Evolutionary conservation across 1,139 yeast genomes (phyloP).

Genomic region (Yamadazyma oceani): DNA sequence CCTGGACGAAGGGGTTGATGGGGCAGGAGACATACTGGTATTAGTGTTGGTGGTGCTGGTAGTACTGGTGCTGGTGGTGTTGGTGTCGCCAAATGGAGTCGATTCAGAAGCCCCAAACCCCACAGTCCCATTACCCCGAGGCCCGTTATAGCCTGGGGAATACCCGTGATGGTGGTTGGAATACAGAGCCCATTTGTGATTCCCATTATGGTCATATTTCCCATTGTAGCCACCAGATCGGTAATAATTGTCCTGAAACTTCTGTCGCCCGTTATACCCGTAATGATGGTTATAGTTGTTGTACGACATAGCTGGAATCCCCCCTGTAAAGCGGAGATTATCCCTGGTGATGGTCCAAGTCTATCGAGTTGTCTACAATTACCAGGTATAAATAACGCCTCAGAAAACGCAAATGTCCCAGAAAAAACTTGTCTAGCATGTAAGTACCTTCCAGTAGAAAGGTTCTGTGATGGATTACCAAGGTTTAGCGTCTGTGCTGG

Average conservation of each 20-base stretch:
- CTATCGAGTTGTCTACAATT: too few species aligned
- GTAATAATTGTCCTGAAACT: neutral
- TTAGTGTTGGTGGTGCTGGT: neutral
- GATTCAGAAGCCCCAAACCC: too few species aligned
- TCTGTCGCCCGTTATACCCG: constrained; percentile 7
- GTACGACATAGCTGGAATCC: constrained; percentile 5
- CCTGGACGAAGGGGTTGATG: neutral
- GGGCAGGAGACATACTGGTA: neutral
- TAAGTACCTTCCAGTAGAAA: too few species aligned
- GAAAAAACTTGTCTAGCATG: too few species aligned
- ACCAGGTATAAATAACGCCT: too few species aligned
- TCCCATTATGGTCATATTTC: neutral
- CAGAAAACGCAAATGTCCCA: too few species aligned
- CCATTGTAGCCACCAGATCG: neutral
- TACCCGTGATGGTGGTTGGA: neutral
- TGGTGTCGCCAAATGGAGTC: neutral
- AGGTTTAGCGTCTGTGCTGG: too few species aligned
- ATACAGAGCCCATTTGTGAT: neutral
- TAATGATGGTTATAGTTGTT: constrained; percentile 4
- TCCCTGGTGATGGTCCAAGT: too few species aligned
- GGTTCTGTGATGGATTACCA: too few species aligned
- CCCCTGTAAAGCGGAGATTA: too few species aligned
- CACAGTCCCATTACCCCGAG: too few species aligned
- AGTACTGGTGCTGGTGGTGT: neutral
- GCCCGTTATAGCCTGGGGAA: too few species aligned